Conservation (phyloP, 768 basidiomycete species). For the Trametes meyenii region DNA sequence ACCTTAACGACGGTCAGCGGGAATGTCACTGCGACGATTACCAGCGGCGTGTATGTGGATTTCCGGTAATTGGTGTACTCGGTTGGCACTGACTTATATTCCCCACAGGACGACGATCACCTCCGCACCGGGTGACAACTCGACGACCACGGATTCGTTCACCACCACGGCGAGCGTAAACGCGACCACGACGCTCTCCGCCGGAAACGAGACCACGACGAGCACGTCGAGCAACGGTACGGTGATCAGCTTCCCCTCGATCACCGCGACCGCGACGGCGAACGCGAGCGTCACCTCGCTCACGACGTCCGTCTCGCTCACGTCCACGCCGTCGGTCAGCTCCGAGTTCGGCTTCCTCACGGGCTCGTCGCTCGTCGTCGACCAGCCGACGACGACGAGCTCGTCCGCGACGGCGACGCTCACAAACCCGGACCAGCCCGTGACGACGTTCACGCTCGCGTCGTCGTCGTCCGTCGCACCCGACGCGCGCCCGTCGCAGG, state of each 20-base stretch:
- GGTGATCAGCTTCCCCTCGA: constrained; percentile 37
- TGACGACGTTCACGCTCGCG: constrained; percentile 34
- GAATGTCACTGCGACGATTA: background rate
- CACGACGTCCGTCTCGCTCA: constrained; percentile 25
- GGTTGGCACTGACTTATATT: background rate
- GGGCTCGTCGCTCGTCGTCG: constrained; percentile 36
- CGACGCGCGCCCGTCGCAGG: constrained; percentile 31
- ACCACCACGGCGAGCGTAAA: background rate
- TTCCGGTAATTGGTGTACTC: background rate
- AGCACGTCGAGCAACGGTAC: constrained; percentile 25
- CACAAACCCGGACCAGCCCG: constrained; percentile 44
- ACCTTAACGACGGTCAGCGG: background rate
- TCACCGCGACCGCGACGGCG: constrained; percentile 15
- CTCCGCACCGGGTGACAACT: background rate
- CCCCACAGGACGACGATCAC: background rate
- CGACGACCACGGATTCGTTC: background rate
- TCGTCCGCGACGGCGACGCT: constrained; percentile 14
- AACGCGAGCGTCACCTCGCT: constrained; percentile 21
- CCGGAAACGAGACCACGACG: constrained; percentile 3
- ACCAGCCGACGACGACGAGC: constrained; percentile 21
- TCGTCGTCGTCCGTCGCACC: constrained; percentile 22
- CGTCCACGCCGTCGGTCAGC: constrained; percentile 33
- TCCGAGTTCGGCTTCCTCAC: constrained; percentile 42
- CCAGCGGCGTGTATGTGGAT: background rate
- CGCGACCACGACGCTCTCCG: constrained; percentile 2